Conservation (phyloP, 768 basidiomycete genomes). For the Cyclocybe cylindracea region DNA sequence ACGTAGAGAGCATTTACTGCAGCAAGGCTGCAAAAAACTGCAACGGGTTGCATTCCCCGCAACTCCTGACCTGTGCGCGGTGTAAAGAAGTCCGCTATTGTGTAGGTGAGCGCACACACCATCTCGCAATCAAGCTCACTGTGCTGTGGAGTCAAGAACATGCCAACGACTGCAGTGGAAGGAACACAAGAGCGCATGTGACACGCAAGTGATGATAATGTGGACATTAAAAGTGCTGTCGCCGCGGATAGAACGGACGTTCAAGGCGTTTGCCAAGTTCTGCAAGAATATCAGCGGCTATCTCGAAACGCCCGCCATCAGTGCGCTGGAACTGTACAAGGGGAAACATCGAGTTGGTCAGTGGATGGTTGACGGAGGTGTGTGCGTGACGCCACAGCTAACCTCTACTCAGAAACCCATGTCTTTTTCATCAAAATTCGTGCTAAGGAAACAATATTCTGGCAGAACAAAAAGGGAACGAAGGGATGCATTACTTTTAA, state of each 20-base stretch:
- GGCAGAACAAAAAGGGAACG: conserved; percentile 1
- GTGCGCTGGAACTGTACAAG: conserved; percentile 11
- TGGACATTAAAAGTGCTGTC: conserved; percentile 4
- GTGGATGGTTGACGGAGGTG: neutral
- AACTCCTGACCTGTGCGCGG: conserved; percentile 13
- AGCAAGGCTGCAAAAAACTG: conserved; percentile 9
- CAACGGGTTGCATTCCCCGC: conserved; percentile 10
- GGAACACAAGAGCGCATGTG: conserved; percentile 11
- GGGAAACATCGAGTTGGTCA: conserved; percentile 12
- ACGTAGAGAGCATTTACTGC: conserved; percentile 12
- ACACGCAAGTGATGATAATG: conserved; percentile 6
- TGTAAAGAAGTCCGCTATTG: conserved; percentile 19
- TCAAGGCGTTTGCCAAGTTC: conserved; percentile 15
- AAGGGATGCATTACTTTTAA: conserved; percentile 11
- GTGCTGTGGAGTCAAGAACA: conserved; percentile 7
- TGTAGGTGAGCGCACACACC: conserved; percentile 4
- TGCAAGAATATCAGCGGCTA: conserved; percentile 8
- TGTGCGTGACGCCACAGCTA: too few relatives aligned
- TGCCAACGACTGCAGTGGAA: conserved; percentile 16
- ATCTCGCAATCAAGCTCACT: neutral
- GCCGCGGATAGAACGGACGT: conserved; percentile 8
- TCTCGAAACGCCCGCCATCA: conserved; percentile 14
- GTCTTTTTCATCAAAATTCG: conserved; percentile 11
- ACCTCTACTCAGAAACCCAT: conserved; percentile 6
- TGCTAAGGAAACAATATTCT: conserved; percentile 14